These are phyloP conservation scores for Pseudozyma sp. DNA, from an alignment of 1,284 basidiomycete species.

Conservation along the genomic window DNA sequence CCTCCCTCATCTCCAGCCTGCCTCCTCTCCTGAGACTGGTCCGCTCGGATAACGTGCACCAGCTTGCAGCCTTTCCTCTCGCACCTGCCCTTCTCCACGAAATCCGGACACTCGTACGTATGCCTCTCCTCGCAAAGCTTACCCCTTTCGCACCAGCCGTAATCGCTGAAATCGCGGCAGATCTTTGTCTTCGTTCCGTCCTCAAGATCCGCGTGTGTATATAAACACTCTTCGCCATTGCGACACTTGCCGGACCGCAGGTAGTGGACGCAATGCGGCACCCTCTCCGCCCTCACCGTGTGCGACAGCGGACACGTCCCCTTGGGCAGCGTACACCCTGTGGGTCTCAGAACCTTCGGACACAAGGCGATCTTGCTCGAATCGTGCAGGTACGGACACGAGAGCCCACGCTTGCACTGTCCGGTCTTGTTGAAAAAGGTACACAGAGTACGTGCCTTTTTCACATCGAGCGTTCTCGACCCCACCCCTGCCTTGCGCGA, in stretches of 20 bases:
- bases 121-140: conserved; percentile 53
- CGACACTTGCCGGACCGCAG: conserved; percentile 51
- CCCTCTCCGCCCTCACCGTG: conserved; percentile 43
- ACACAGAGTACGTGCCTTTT: conserved; percentile 49
- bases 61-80: conserved; percentile 51
- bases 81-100: conserved; percentile 59
- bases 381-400: conserved; percentile 65
- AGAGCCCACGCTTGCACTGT: conserved; percentile 62
- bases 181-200: conserved; percentile 34
- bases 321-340: conserved; percentile 54
- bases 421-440: conserved; percentile 62
- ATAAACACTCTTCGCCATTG: conserved; percentile 60
- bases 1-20: conserved; percentile 10
- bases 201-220: conserved; percentile 50
- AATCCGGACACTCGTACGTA: conserved; percentile 66
- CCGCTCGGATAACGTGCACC: conserved; percentile 55
- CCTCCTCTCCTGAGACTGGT: neutral
- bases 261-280: conserved; percentile 67
- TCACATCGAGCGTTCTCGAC: conserved; percentile 14
- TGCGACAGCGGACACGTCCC: conserved; percentile 65
- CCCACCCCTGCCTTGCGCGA: conserved; percentile 3
- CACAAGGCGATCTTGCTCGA: conserved; percentile 61
- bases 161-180: conserved; percentile 56
- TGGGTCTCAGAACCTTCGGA: conserved; percentile 57
- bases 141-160: conserved; percentile 65